Percentiles rank a stretch among this genome's conserved stretches.
Evolutionary conservation across 495 filamentous ascomycete species (phyloP).

Genomic region (Evernia prunastri): DNA sequence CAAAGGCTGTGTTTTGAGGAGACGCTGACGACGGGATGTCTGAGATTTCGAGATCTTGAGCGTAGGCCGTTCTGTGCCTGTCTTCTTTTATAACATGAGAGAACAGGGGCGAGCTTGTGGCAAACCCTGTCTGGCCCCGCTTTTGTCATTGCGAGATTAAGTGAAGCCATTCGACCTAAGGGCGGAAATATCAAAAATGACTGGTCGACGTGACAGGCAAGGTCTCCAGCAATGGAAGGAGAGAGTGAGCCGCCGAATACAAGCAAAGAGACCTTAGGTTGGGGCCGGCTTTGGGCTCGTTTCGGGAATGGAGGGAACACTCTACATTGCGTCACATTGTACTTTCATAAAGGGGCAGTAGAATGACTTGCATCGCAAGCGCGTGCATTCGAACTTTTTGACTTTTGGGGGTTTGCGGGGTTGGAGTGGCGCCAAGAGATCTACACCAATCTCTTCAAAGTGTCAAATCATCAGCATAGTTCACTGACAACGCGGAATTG

Average conservation of each 20-base stretch:
- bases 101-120: neutral
- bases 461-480: neutral
- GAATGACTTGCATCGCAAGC: neutral
- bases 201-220: neutral
- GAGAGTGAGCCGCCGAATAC: neutral
- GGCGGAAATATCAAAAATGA: neutral
- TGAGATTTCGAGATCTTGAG: neutral
- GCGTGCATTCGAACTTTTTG: neutral
- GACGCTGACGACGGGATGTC: neutral
- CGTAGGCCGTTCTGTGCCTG: neutral
- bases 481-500: neutral
- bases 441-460: slow-evolving; percentile 1
- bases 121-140: neutral
- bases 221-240: neutral
- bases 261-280: neutral
- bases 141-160: neutral
- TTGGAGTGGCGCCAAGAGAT: slow-evolving; percentile 22
- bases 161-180: neutral
- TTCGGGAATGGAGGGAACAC: neutral
- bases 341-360: slow-evolving; percentile 5
- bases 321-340: neutral
- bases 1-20: neutral
- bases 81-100: neutral
- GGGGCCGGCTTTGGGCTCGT: neutral
- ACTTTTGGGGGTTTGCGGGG: neutral